phyloP scores from a whole-genome alignment of 805 yeast species.

The Priceomyces fermenticarens region DNA sequence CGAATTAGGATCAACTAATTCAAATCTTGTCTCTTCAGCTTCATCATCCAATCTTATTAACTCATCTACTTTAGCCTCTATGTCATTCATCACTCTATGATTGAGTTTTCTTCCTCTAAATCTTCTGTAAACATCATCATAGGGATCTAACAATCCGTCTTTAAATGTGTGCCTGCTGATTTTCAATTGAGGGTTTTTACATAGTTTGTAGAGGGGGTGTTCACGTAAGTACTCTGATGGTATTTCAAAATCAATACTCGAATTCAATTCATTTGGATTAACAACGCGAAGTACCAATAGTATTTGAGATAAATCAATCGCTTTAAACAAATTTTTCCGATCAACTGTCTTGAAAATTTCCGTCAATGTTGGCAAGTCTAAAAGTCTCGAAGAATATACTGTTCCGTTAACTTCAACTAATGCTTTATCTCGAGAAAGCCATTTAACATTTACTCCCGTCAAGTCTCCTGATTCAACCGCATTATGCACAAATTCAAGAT shows the following conservation, averaged over 20 bases:
- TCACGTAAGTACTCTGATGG: slow-evolving; percentile 30
- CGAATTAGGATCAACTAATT: slow-evolving; percentile 58
- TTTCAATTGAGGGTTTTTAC: slow-evolving; percentile 36
- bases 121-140: slow-evolving; percentile 64
- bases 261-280: slow-evolving; percentile 34
- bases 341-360: slow-evolving; percentile 90
- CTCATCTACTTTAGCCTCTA: slow-evolving; percentile 77
- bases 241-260: slow-evolving; percentile 47
- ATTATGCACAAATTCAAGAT: slow-evolving; percentile 67
- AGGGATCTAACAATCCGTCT: slow-evolving; percentile 85
- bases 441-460: slow-evolving; percentile 67
- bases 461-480: slow-evolving; percentile 79
- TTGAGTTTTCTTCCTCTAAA: slow-evolving; percentile 71
- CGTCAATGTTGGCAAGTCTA: slow-evolving; percentile 85
- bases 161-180: slow-evolving; percentile 49
- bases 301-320: slow-evolving; percentile 84
- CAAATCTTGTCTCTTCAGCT: slow-evolving; percentile 78
- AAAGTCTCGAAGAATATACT: slow-evolving; percentile 75
- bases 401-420: slow-evolving; percentile 66
- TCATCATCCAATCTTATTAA: slow-evolving; percentile 72
- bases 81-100: slow-evolving; percentile 67
- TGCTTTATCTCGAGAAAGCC: slow-evolving; percentile 82
- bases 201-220: slow-evolving; percentile 38
- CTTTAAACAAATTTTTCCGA: slow-evolving; percentile 81
- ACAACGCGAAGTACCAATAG: slow-evolving; percentile 64